Conservation (phyloP, 441 rosid species). For the Croton laevigatus region DNA sequence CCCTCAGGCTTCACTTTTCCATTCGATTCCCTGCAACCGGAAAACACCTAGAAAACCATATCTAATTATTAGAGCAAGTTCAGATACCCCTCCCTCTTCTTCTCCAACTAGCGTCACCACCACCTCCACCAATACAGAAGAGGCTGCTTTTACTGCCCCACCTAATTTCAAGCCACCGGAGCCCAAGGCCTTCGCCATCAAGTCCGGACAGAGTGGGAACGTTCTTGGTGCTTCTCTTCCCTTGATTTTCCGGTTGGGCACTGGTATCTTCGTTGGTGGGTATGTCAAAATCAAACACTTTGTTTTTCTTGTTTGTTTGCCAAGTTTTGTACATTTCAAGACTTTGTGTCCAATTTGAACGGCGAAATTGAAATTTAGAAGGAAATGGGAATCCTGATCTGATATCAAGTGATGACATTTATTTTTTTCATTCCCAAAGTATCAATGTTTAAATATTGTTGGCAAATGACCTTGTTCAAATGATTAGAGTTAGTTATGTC, state of each 20-base stretch:
- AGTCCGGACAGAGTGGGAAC: constrained; percentile 56
- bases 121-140: constrained; percentile 28
- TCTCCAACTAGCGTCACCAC: constrained; percentile 34
- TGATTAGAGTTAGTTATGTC: not conserved
- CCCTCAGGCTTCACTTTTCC: constrained; percentile 36
- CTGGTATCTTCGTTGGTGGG: constrained; percentile 87
- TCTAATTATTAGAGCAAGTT: constrained; percentile 47
- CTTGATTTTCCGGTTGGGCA: constrained; percentile 66
- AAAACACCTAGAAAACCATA: constrained; percentile 25
- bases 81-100: constrained; percentile 33
- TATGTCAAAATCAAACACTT: constrained; percentile 18
- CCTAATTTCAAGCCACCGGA: constrained; percentile 73
- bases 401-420: no score
- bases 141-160: constrained; percentile 50
- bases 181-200: constrained; percentile 63
- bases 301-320: not conserved
- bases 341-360: not conserved
- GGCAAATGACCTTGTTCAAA: not conserved
- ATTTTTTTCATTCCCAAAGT: no score
- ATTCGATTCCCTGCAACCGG: constrained; percentile 27
- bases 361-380: not conserved
- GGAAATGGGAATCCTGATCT: no score
- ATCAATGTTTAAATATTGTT: not conserved
- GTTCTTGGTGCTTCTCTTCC: constrained; percentile 68
- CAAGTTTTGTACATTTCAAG: not conserved